These are phyloP conservation scores for Pterulicium gracile DNA, from an alignment of 1,284 basidiomycete genomes.

Conservation along the genomic window DNA sequence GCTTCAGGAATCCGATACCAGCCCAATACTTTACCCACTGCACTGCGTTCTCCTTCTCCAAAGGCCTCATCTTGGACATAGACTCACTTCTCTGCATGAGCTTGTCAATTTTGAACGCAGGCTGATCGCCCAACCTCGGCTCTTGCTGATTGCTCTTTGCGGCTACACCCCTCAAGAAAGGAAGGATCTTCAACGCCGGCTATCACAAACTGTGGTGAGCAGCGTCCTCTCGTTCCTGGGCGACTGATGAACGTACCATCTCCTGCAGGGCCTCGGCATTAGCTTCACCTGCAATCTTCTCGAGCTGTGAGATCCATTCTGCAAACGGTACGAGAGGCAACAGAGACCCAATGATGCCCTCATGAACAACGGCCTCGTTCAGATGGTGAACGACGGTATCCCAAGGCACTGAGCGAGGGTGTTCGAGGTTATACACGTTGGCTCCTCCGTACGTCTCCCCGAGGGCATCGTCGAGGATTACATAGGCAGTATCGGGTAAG, in stretches of 20 bases:
- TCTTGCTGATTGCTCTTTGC: conserved; percentile 8
- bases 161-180: conserved; percentile 19
- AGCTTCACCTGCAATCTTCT: conserved; percentile 12
- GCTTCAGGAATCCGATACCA: not conserved
- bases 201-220: conserved; percentile 7
- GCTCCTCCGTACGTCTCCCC: conserved; percentile 9
- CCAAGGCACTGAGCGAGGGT: conserved; percentile 24
- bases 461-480: conserved; percentile 21
- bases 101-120: conserved; percentile 15
- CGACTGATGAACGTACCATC: conserved; percentile 13
- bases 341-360: conserved; percentile 5
- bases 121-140: conserved; percentile 15
- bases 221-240: not conserved
- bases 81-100: conserved; percentile 14
- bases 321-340: conserved; percentile 19
- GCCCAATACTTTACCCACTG: conserved; percentile 20
- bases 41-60: conserved; percentile 13
- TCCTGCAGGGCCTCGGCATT: conserved; percentile 11
- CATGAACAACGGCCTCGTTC: conserved; percentile 13
- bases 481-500: conserved; percentile 18
- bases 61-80: conserved; percentile 12
- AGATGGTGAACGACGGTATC: conserved; percentile 16
- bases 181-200: conserved; percentile 24
- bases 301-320: conserved; percentile 20
- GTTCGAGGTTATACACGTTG: conserved; percentile 22